Evolutionary conservation across 177 flowering plant genomes (phyloP), one percentile per base, ranked within the genome.

Genomic region (Vitis hybrid): DNA sequence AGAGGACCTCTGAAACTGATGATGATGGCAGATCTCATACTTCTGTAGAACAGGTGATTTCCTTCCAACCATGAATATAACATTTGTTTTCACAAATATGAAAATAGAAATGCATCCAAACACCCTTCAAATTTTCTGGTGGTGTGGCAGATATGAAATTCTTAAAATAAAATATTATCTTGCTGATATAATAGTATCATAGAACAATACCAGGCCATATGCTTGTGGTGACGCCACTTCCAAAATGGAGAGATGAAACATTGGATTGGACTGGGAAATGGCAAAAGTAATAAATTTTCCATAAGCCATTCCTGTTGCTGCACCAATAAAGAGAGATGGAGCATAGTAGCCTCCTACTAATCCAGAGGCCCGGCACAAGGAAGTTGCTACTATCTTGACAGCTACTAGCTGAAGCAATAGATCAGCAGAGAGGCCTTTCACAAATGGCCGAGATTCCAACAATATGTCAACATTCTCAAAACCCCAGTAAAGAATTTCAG

Each of bases 191-290:
- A 61, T 11, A 51, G 53, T 34, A 72, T 54, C 54, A 69, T 54
- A 70, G 73, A 74, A 68, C 13, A 56, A 2, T 90, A 94, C 99
- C 97, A 94, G 88, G 76, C 91, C 99, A 80, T 94, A 92, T 63
- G 99, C 97, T 87, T 91, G 97, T 61, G 97, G 97, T 15, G 95
- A 86, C 61, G 99, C 99, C 74, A 92, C 97, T 79, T 92, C 98
- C 81, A 91, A 73, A 62, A 89, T 13, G 65, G 95, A 85, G 70
- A 90, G 80, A 72, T 83, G 82, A 66, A 90, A 55, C 13, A 76
- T 63, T 50, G 93, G 90, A 78, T 81, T 79, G 55, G 82, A 73
- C 59, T 81, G 82, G 58, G 92, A 71, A 72, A 88, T 68, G 53
- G 76, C 77, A 70, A 74, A 60, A 72, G 80, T 78, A 63, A 82